Percentiles rank a stretch among this genome's conserved stretches.
Evolutionary conservation across 73 alveolate species (phyloP).

Genomic region (Symbiodinium pilosum): DNA sequence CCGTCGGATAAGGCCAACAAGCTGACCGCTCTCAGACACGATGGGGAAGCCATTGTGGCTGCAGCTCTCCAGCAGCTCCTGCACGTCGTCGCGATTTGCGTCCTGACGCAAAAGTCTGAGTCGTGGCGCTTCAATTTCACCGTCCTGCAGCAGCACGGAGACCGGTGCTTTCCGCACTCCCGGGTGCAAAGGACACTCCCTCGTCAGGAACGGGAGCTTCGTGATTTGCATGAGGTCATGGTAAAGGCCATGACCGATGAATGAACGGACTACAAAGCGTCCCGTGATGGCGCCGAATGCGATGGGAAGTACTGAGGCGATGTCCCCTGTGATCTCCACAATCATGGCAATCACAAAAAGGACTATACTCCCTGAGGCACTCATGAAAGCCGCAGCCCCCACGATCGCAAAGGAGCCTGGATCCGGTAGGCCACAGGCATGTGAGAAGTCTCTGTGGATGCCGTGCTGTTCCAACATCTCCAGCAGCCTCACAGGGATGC

Average conservation of each 20-base stretch:
- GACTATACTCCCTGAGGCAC: conserved; percentile 71
- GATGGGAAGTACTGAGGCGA: conserved; percentile 35
- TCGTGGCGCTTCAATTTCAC: background rate
- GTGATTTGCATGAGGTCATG: conserved; percentile 51
- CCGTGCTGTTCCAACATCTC: background rate
- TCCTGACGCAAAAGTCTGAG: background rate
- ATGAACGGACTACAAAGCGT: conserved; percentile 29
- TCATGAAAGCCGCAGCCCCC: conserved; percentile 18
- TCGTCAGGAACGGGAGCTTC: conserved; percentile 41
- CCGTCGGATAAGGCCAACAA: conserved; percentile 54
- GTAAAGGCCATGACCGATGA: conserved; percentile 80
- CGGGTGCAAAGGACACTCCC: conserved; percentile 39
- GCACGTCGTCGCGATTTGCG: background rate
- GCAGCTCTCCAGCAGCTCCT: conserved; percentile 13
- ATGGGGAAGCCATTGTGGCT: conserved; percentile 49
- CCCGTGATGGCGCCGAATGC: conserved; percentile 82
- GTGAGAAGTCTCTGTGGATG: conserved; percentile 6
- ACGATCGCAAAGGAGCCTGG: conserved; percentile 71
- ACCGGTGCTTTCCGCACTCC: conserved; percentile 26
- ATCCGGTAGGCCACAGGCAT: conserved; percentile 76
- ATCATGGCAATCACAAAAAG: conserved; percentile 64
- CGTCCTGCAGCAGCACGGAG: conserved; percentile 16
- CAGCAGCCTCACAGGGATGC: background rate
- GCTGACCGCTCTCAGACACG: conserved; percentile 10
- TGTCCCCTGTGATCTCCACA: conserved; percentile 82